phyloP scores from a whole-genome alignment of 2,329 filamentous ascomycete species.

The Colletotrichum eleusines region DNA sequence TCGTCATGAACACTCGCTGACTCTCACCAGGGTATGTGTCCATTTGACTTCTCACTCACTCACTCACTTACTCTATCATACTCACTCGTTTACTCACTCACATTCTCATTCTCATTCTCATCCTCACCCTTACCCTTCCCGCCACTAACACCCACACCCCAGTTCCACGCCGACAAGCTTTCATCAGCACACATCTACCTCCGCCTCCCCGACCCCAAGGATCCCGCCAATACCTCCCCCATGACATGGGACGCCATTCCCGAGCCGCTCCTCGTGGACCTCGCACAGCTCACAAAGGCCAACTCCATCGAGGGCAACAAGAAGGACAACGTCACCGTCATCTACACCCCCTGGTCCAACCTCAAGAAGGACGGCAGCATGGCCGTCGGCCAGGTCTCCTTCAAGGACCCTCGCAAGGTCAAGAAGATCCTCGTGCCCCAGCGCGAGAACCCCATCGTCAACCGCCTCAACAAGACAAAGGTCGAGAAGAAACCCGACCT shows the following conservation, averaged over 20 bases:
- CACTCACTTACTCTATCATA: neutral
- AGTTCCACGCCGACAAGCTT: slow-evolving; percentile 98
- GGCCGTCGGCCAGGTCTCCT: slow-evolving; percentile 94
- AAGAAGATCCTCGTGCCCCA: slow-evolving; percentile 83
- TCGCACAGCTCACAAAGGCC: slow-evolving; percentile 97
- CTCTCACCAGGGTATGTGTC: slow-evolving; percentile 46
- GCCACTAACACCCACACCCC: slow-evolving; percentile 14
- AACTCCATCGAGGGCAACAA: slow-evolving; percentile 99
- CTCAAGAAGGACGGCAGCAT: slow-evolving; percentile 95
- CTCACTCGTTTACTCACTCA: neutral
- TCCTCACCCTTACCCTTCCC: neutral
- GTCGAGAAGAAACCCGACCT: slow-evolving; percentile 90
- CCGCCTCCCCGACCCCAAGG: slow-evolving; percentile 80
- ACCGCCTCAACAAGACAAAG: slow-evolving; percentile 97
- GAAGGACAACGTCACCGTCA: slow-evolving; percentile 95
- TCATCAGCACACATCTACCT: slow-evolving; percentile 98
- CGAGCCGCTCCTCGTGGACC: slow-evolving; percentile 80
- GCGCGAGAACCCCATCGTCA: slow-evolving; percentile 91
- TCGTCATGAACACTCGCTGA: slow-evolving; percentile 21
- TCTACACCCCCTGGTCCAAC: slow-evolving; percentile 98
- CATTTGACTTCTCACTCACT: neutral
- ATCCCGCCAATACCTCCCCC: slow-evolving; percentile 44
- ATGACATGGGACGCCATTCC: slow-evolving; percentile 82
- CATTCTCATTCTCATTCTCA: neutral
- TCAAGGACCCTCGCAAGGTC: slow-evolving; percentile 89